These are phyloP conservation scores for Lentinula novae-zelandiae DNA, from an alignment of 1,284 basidiomycete genomes.

Conservation along the genomic window DNA sequence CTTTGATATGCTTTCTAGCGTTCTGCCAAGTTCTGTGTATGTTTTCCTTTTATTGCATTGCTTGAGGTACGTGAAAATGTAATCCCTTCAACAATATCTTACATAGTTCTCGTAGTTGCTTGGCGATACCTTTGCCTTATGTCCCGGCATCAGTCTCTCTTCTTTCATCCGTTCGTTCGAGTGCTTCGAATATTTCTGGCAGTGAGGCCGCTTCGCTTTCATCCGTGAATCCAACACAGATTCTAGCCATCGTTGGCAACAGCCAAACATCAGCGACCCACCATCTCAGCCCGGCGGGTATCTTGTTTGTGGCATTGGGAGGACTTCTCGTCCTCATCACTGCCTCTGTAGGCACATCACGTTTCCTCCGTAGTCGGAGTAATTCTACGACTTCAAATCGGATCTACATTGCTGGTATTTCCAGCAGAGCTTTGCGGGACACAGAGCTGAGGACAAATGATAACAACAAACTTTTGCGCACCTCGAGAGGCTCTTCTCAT, in stretches of 20 bases:
- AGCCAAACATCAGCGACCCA: not conserved
- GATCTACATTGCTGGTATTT: not conserved
- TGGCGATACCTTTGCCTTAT: not conserved
- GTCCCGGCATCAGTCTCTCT: not conserved
- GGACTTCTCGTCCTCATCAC: not conserved
- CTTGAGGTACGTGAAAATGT: not conserved
- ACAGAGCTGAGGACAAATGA: constrained; percentile 36
- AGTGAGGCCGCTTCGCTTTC: not conserved
- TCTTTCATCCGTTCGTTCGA: not conserved
- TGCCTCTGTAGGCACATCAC: not conserved
- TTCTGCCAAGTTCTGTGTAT: not conserved
- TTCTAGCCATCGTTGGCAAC: not conserved
- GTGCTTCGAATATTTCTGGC: not conserved
- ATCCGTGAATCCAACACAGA: not conserved
- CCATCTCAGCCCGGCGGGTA: not conserved
- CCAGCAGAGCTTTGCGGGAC: not conserved
- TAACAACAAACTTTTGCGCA: constrained; percentile 21
- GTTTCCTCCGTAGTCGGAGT: not conserved
- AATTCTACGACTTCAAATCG: not conserved
- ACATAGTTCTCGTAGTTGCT: not conserved
- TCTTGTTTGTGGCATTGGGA: not conserved
- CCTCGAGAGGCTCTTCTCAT: constrained; percentile 34
- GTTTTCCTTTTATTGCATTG: not conserved
- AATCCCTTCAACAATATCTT: not conserved
- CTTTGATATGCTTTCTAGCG: not conserved